A percentile compares a stretch with the other conserved stretches of the same genome.
Conservation (phyloP, 306 rosid genomes). For the Castanea sativa region DNA sequence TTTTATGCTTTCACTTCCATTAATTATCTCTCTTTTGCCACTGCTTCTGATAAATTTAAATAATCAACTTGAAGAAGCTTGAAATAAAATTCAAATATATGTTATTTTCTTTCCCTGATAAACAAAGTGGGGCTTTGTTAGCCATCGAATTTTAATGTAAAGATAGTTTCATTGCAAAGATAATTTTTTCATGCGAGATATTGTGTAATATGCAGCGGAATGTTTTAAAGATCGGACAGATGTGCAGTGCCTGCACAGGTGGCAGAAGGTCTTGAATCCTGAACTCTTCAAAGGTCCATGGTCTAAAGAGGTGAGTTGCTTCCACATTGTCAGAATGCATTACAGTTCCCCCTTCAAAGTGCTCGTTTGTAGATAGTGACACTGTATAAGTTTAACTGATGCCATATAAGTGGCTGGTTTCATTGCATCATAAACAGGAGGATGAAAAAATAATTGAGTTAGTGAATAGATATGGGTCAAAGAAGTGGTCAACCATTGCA, state of each 20-base stretch:
- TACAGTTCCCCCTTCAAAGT: constrained; percentile 1
- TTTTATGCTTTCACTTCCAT: background rate
- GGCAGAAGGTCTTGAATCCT: constrained; percentile 99
- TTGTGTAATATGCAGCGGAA: constrained; percentile 61
- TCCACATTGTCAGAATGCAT: background rate
- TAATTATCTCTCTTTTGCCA: background rate
- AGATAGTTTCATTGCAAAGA: background rate
- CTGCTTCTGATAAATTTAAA: background rate
- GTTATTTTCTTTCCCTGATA: background rate
- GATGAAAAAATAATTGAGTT: constrained; percentile 75
- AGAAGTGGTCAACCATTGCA: constrained; percentile 96
- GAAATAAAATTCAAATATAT: background rate
- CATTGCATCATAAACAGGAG: constrained; percentile 56
- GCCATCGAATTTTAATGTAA: background rate
- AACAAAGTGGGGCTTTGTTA: background rate
- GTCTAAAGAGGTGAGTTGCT: constrained; percentile 83
- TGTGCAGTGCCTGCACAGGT: constrained; percentile 97
- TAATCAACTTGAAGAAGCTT: background rate
- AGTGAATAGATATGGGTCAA: constrained; percentile 79
- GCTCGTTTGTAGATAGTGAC: background rate
- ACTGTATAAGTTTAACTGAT: background rate
- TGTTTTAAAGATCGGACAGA: constrained; percentile 95
- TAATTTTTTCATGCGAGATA: background rate
- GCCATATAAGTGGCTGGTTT: constrained; percentile 11
- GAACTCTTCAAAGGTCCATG: constrained; percentile 98